Conservation (phyloP, 1,139 yeast species). For the Candida freyschussii region DNA sequence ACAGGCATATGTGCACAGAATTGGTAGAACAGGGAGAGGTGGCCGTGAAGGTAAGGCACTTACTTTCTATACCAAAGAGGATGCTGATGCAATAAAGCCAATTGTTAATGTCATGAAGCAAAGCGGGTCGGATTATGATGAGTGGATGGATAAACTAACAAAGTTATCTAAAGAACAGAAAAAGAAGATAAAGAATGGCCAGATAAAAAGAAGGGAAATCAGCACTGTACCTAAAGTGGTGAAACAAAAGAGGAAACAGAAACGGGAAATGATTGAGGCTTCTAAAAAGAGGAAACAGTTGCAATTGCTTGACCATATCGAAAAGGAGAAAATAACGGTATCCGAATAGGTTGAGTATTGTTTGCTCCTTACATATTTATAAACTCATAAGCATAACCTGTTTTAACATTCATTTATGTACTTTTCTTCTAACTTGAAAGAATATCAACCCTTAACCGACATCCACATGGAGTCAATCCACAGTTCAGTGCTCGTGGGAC, state of each 20-base stretch:
- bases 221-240: slow-evolving; percentile 81
- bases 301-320: slow-evolving; percentile 5
- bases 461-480: not conserved
- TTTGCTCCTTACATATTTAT: not conserved
- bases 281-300: slow-evolving; percentile 55
- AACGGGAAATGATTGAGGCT: slow-evolving; percentile 71
- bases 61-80: slow-evolving; percentile 92
- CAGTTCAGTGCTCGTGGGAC: slow-evolving; percentile 17
- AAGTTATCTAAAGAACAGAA: slow-evolving; percentile 67
- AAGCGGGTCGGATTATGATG: slow-evolving; percentile 70
- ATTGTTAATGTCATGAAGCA: slow-evolving; percentile 93
- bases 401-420: no score
- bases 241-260: slow-evolving; percentile 58
- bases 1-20: slow-evolving; percentile 94
- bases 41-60: slow-evolving; percentile 83
- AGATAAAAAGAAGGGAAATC: slow-evolving; percentile 64
- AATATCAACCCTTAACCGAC: not conserved
- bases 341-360: slow-evolving; percentile 3
- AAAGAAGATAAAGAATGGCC: slow-evolving; percentile 55
- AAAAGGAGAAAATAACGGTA: slow-evolving; percentile 4
- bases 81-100: slow-evolving; percentile 67
- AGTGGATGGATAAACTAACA: slow-evolving; percentile 79
- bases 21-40: slow-evolving; percentile 98
- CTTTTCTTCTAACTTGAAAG: not conserved
- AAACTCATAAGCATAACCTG: not conserved